Percentiles rank a stretch among this genome's conserved stretches.
Conservation (phyloP, 148 eudicot genomes). For the Cornus suecica region DNA sequence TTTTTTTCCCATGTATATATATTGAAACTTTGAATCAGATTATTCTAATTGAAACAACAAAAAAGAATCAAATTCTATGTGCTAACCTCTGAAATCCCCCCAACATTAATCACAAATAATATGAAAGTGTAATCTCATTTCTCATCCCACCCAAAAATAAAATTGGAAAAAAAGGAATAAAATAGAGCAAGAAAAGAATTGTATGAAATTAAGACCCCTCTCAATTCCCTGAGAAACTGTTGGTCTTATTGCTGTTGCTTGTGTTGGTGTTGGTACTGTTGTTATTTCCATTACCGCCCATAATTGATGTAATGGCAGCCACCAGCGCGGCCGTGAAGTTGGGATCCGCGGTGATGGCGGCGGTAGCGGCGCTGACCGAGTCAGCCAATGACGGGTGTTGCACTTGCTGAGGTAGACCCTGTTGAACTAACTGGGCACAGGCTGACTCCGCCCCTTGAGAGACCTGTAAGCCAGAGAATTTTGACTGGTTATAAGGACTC, state of each 20-base stretch:
- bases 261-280: conserved; percentile 12
- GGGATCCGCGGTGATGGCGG: conserved; percentile 82
- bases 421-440: conserved; percentile 14
- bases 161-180: not conserved
- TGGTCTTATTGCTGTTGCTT: conserved; percentile 35
- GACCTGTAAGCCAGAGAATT: conserved; percentile 74
- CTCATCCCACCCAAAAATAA: not conserved
- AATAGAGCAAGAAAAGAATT: not conserved
- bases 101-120: not conserved
- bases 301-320: conserved; percentile 74
- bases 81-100: not conserved
- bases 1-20: not conserved
- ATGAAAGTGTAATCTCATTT: conserved; percentile 18
- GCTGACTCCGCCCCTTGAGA: conserved; percentile 29
- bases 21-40: conserved; percentile 13
- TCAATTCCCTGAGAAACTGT: conserved; percentile 32
- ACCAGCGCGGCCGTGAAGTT: conserved; percentile 90
- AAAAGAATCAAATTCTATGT: conserved; percentile 18
- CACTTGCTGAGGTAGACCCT: conserved; percentile 11
- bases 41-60: conserved; percentile 24
- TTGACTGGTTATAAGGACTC: conserved; percentile 54
- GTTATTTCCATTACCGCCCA: conserved; percentile 42
- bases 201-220: not conserved
- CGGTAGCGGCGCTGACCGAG: conserved; percentile 74
- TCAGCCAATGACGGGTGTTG: conserved; percentile 44